Evolutionary conservation across 108 stramenopile species (phyloP), one percentile per base, ranked within the genome.

Genomic region (Nannochloropsis gaditana): DNA sequence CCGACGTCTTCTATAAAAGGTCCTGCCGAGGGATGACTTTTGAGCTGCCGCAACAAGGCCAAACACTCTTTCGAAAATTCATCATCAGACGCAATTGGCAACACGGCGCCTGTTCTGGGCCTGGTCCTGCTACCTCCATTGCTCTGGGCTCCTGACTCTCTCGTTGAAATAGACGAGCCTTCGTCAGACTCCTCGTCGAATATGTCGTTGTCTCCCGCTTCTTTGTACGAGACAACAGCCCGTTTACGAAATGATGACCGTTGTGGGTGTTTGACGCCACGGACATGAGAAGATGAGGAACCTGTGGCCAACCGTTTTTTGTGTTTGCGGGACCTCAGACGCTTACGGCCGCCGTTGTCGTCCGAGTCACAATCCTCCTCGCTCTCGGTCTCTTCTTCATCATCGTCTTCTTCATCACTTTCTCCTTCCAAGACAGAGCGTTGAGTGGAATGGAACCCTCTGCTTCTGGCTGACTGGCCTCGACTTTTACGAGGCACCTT

Each of bases 341-440:
- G 59, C 59, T 15, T 73, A 73, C 59, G 59, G 19, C n/a, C n/a
- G 59, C 59, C 19, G n/a, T 82, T 44, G 6, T 86, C 83, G 42
- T 86, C 83, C 79, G 21, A 45, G 19, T 50, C 84, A 11, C 17
- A 2, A 11, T n/a, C 41, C 31, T 11, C 45, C 21, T 83, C 86
- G n/a, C 79, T 82, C 9, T 80, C 83, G 43, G 9, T 59, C 79
- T 83, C 86, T 82, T 59, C 82, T 82, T 83, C 86, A 4, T 83
- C 82, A 21, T 83, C 86, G 0, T 87, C 86, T 5, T 87, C 83
- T 10, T 87, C 86, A 9, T 87, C 86, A 41, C 43, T 41, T 19
- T 8, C 9, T 44, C 41, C 45, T 19, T 41, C 45, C 44, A 44
- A 2, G 8, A 17, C 21, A 6, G 41, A 84, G 41, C 43, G 41